Evolutionary conservation across 1,284 basidiomycete species (phyloP).

Genomic region (Meira nashicola): DNA sequence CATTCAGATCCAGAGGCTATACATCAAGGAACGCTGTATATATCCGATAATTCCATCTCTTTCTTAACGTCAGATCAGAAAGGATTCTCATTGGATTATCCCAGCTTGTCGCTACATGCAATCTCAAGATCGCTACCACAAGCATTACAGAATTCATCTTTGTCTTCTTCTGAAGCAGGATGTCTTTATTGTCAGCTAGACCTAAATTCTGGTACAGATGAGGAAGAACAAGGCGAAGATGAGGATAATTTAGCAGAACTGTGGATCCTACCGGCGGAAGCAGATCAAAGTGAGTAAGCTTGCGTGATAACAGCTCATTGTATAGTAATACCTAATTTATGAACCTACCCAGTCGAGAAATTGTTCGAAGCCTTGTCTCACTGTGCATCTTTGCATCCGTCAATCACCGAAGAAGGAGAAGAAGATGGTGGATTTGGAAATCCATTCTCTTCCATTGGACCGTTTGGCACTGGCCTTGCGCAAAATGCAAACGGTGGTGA

Average conservation of each 20-base stretch:
- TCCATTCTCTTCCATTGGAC: constrained; percentile 45
- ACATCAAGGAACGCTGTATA: constrained; percentile 13
- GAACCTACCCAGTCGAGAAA: constrained; percentile 63
- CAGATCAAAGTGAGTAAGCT: constrained; percentile 14
- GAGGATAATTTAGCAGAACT: constrained; percentile 35
- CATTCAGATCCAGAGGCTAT: not conserved
- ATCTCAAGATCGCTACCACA: constrained; percentile 38
- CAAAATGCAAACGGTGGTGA: not conserved
- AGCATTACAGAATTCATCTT: constrained; percentile 12
- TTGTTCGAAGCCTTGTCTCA: constrained; percentile 82
- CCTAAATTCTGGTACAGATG: constrained; percentile 26
- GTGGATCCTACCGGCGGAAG: constrained; percentile 35
- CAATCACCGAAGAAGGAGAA: constrained; percentile 57
- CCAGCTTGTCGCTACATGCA: constrained; percentile 44
- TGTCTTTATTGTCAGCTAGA: constrained; percentile 51
- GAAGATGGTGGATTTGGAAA: constrained; percentile 41
- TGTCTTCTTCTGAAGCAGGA: not conserved
- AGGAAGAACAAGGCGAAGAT: constrained; percentile 27
- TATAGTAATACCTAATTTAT: constrained; percentile 13
- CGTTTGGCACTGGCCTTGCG: constrained; percentile 33
- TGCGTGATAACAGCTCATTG: not conserved
- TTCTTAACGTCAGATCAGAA: constrained; percentile 24
- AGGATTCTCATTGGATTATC: constrained; percentile 41
- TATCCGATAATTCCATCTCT: constrained; percentile 20
- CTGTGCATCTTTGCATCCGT: constrained; percentile 83